Base-by-base conservation (phyloP, 176 grass and related monocot species). In the Aegilops bicornis region DNA sequence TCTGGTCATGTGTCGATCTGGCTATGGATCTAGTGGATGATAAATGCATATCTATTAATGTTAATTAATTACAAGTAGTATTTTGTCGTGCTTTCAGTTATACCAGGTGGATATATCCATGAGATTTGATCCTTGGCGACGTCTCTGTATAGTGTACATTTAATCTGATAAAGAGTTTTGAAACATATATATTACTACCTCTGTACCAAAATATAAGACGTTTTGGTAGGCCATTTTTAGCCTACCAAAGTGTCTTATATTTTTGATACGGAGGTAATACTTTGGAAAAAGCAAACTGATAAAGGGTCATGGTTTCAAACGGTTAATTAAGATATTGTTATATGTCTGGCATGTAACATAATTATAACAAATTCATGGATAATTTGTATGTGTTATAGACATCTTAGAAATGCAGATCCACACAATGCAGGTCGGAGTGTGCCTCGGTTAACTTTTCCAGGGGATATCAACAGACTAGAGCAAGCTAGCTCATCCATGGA, bases 81-180 rank as follows among this genome's bases (percentile, higher is more conserved):
- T 40, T 72, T 72, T 71, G 5, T 73, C 39, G 11, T 85, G 4
- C 12, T 77, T 77, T 47, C 13, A 73, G 24, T n/a, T 84, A 4
- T 76, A 64, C 39, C 25, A 5, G n/a, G 40, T 36, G 37, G 24
- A 16, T 45, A 15, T 32, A 84, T 48, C 43, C 22, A 67, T 58
- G 30, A 13, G 8, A 24, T 52, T 61, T 76, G 13, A 67, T 24
- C 73, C 13, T 47, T 22, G 25, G 19, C 27, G 68, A 61, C 29
- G 9, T 72, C 77, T 63, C 58, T 19, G 17, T 80, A 79, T 80
- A 79, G 60, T 43, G 7, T 29, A 30, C 16, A 83, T 83, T 72
- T 72, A 27, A 76, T 19, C 27, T 30, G 19, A 29, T 40, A 13
- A 47, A 30, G 10, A 4, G 25, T 22, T 66, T 19, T 11, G 5